A percentile compares a stretch with the other conserved stretches of the same genome.
Conservation (phyloP, 2,329 filamentous ascomycete species). For the Ceratocystis albifundus region DNA sequence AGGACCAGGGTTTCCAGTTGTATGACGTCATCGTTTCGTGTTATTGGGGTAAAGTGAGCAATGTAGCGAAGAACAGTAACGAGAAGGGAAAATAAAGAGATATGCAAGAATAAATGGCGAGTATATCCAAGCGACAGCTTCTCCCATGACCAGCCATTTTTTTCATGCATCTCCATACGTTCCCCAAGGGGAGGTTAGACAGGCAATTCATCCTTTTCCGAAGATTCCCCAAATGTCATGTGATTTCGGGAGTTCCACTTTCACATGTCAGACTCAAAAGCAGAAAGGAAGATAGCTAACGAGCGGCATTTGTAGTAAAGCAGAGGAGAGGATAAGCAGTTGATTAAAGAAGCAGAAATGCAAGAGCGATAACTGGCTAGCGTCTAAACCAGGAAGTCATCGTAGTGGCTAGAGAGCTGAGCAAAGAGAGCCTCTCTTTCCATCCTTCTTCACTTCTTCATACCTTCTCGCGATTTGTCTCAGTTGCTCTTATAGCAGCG, state of each 20-base stretch:
- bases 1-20: neutral
- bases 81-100: neutral
- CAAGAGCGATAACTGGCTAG: neutral
- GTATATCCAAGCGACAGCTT: neutral
- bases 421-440: too few relatives aligned
- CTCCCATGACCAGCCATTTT: too few relatives aligned
- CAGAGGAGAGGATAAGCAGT: neutral
- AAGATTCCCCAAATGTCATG: neutral
- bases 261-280: constrained; percentile 20
- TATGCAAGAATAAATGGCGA: neutral
- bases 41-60: neutral
- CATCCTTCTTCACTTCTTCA: neutral
- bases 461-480: neutral
- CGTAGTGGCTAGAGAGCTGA: neutral
- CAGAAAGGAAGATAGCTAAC: neutral
- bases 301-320: too few relatives aligned
- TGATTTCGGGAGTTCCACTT: constrained; percentile 18
- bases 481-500: neutral
- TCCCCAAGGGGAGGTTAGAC: neutral
- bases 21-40: neutral
- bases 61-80: neutral
- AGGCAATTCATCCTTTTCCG: neutral
- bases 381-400: neutral
- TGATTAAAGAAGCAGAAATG: neutral
- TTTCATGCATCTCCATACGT: neutral